Percentiles rank a stretch among this genome's conserved stretches.
Evolutionary conservation across 2,329 filamentous ascomycete genomes (phyloP).

Genomic region (Colletotrichum sp.): DNA sequence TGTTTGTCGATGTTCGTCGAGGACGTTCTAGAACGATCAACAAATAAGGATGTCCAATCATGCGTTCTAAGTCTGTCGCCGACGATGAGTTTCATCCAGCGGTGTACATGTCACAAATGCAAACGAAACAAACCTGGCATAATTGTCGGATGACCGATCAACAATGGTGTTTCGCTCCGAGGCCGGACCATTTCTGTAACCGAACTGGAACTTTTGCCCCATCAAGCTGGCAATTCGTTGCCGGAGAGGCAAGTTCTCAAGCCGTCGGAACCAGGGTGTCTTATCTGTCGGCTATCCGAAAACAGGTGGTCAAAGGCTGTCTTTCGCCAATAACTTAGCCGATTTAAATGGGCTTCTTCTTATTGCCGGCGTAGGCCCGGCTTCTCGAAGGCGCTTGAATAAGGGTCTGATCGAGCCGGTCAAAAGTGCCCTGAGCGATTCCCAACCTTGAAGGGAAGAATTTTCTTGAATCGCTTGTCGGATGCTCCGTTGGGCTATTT

Average conservation of each 20-base stretch:
- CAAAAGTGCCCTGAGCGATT: not conserved
- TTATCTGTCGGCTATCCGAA: conserved; percentile 9
- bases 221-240: not conserved
- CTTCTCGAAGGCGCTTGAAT: not conserved
- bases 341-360: not conserved
- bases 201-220: not conserved
- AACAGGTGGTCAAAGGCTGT: not conserved
- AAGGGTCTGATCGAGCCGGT: not conserved
- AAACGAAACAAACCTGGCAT: not conserved
- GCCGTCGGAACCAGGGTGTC: not conserved
- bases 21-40: not conserved
- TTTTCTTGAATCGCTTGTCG: not conserved
- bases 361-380: conserved; percentile 1
- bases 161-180: not conserved
- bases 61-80: no score
- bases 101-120: not conserved
- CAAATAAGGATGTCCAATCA: not conserved
- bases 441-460: not conserved
- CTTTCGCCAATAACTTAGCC: not conserved
- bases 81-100: not conserved
- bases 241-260: not conserved
- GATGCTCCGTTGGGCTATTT: not conserved
- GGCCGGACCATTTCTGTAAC: conserved; percentile 6
- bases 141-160: not conserved
- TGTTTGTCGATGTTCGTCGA: not conserved